These are phyloP conservation scores for Mucor saturninus DNA, from an alignment of 371 early-diverging fungal species.

Conservation along the genomic window DNA sequence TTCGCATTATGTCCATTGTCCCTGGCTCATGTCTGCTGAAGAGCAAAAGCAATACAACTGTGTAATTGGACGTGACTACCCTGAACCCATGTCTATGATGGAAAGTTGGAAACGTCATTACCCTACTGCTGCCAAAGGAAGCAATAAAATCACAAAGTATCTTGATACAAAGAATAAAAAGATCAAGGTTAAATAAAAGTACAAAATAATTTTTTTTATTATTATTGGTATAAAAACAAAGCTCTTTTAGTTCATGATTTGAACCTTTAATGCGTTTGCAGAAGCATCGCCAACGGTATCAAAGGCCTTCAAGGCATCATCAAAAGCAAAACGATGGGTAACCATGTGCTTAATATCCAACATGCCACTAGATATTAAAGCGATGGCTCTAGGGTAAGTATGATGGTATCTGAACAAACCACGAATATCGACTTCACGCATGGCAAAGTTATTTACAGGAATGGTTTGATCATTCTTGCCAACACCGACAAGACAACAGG, in stretches of 20 bases:
- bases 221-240: not conserved
- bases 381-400: conserved; percentile 51
- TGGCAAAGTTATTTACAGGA: conserved; percentile 57
- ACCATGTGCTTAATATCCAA: conserved; percentile 48
- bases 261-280: conserved; percentile 49
- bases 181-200: not conserved
- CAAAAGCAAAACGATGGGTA: conserved; percentile 46
- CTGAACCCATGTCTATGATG: conserved; percentile 26
- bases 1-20: conserved; percentile 33
- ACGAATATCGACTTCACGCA: conserved; percentile 52
- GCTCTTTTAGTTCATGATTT: conserved; percentile 42
- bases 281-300: conserved; percentile 43
- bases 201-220: not conserved
- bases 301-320: conserved; percentile 50
- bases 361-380: conserved; percentile 37
- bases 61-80: conserved; percentile 31
- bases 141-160: conserved; percentile 8
- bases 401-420: conserved; percentile 52
- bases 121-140: conserved; percentile 3
- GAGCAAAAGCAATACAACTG: conserved; percentile 23
- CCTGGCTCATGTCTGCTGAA: conserved; percentile 39
- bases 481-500: conserved; percentile 50
- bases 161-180: conserved; percentile 2
- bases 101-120: conserved; percentile 28
- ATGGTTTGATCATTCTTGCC: conserved; percentile 51